Conservation (phyloP, 176 grass and related monocot genomes). For the Luzula sylvatica region DNA sequence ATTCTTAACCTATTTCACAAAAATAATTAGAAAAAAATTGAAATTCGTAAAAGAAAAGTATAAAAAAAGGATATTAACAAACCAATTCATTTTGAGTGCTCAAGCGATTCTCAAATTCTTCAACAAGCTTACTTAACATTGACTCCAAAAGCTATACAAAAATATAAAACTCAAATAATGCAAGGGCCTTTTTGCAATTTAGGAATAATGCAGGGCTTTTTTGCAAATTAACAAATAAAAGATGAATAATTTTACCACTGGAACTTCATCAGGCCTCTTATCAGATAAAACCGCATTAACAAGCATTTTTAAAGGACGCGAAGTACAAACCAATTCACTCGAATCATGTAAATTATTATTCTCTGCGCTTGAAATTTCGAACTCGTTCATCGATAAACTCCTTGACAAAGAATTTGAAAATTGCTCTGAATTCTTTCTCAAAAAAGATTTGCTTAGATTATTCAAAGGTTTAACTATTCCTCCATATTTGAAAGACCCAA, state of each 20-base stretch:
- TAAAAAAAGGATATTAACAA: background rate
- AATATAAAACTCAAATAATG: background rate
- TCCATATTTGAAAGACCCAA: slow-evolving; percentile 85
- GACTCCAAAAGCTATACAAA: slow-evolving; percentile 78
- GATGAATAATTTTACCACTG: slow-evolving; percentile 34
- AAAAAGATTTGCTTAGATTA: slow-evolving; percentile 48
- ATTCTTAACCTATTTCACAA: slow-evolving; percentile 49
- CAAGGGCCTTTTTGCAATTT: no score
- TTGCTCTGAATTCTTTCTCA: slow-evolving; percentile 70
- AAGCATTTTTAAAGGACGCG: slow-evolving; percentile 72
- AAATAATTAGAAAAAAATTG: background rate
- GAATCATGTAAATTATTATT: slow-evolving; percentile 45
- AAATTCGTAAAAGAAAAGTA: background rate
- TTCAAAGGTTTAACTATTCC: slow-evolving; percentile 52
- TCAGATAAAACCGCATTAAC: slow-evolving; percentile 67
- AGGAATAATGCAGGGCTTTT: no score
- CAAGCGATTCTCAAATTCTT: slow-evolving; percentile 74
- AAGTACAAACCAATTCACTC: slow-evolving; percentile 63
- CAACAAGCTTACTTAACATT: slow-evolving; percentile 70
- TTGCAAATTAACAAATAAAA: slow-evolving; percentile 2
- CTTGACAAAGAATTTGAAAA: slow-evolving; percentile 38
- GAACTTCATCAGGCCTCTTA: slow-evolving; percentile 98
- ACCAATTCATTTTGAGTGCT: slow-evolving; percentile 66
- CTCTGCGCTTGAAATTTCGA: slow-evolving; percentile 36
- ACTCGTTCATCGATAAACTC: slow-evolving; percentile 64